These are phyloP conservation scores for Metarhizium sp. DNA, from an alignment of 2,329 filamentous ascomycete species.

Conservation along the genomic window DNA sequence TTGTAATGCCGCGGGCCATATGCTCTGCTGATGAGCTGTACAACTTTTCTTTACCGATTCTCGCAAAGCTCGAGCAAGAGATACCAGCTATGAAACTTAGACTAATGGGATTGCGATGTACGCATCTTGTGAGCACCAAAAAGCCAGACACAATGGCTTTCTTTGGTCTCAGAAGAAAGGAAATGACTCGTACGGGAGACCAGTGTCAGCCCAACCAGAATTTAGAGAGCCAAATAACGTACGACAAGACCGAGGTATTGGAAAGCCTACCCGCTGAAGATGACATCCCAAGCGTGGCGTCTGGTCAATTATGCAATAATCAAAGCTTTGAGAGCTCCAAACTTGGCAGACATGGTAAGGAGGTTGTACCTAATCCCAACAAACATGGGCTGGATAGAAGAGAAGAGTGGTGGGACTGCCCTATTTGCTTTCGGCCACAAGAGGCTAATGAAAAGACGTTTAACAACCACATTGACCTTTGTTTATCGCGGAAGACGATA, in stretches of 20 bases:
- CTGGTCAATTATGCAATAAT: not conserved
- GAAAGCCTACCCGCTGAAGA: slow-evolving; percentile 61
- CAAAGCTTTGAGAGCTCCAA: not conserved
- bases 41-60: slow-evolving; percentile 69
- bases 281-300: slow-evolving; percentile 24
- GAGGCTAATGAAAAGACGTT: slow-evolving; percentile 64
- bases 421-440: slow-evolving; percentile 75
- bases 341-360: slow-evolving; percentile 35
- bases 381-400: slow-evolving; percentile 19
- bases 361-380: slow-evolving; percentile 37
- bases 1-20: slow-evolving; percentile 63
- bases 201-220: slow-evolving; percentile 22
- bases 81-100: slow-evolving; percentile 70
- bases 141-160: slow-evolving; percentile 69
- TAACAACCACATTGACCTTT: slow-evolving; percentile 89
- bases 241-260: slow-evolving; percentile 39
- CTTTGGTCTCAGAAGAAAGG: slow-evolving; percentile 53
- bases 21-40: slow-evolving; percentile 73
- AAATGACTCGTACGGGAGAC: slow-evolving; percentile 8
- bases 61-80: slow-evolving; percentile 76
- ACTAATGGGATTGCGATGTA: slow-evolving; percentile 82
- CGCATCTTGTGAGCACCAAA: slow-evolving; percentile 77
- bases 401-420: slow-evolving; percentile 69
- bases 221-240: slow-evolving; percentile 13
- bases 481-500: slow-evolving; percentile 78